Conservation (phyloP, 768 basidiomycete genomes). For the Chalciporus pseudorubinellus region DNA sequence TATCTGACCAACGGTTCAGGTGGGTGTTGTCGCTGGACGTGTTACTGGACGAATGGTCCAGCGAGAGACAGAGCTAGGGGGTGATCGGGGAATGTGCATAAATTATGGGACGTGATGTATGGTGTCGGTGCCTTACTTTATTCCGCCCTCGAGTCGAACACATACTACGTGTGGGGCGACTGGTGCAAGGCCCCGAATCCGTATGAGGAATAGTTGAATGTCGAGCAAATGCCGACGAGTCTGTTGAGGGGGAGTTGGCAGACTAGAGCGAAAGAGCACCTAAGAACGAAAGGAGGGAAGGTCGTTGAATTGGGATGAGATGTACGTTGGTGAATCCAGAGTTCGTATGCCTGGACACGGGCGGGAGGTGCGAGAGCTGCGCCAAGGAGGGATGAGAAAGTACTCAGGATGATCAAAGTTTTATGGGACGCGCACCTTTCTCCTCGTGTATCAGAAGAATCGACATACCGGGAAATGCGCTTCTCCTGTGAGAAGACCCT, state of each 20-base stretch:
- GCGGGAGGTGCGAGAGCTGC: slow-evolving; percentile 11
- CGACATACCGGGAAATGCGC: slow-evolving; percentile 21
- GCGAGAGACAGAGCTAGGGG: slow-evolving; percentile 23
- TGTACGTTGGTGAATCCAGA: slow-evolving; percentile 9
- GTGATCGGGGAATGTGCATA: background rate
- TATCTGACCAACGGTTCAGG: slow-evolving; percentile 52
- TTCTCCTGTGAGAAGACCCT: slow-evolving; percentile 17
- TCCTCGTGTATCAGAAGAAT: slow-evolving; percentile 29
- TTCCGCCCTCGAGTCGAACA: slow-evolving; percentile 16
- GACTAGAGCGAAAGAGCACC: background rate
- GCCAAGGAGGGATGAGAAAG: slow-evolving; percentile 5
- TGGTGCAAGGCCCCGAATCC: background rate
- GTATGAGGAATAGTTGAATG: background rate
- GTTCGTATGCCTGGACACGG: slow-evolving; percentile 26
- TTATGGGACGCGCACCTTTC: slow-evolving; percentile 21
- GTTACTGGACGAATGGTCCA: slow-evolving; percentile 15
- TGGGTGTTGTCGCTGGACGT: slow-evolving; percentile 9
- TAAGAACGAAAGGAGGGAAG: background rate
- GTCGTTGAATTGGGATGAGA: background rate
- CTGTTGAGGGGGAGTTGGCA: background rate
- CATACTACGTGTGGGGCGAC: slow-evolving; percentile 7
- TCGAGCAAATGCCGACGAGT: background rate
- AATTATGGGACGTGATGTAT: background rate
- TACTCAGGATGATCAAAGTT: slow-evolving; percentile 7
- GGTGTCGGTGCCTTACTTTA: slow-evolving; percentile 16